Evolutionary conservation across 140 eudicot genomes (phyloP).

Genomic region (Stevia rebaudiana): DNA sequence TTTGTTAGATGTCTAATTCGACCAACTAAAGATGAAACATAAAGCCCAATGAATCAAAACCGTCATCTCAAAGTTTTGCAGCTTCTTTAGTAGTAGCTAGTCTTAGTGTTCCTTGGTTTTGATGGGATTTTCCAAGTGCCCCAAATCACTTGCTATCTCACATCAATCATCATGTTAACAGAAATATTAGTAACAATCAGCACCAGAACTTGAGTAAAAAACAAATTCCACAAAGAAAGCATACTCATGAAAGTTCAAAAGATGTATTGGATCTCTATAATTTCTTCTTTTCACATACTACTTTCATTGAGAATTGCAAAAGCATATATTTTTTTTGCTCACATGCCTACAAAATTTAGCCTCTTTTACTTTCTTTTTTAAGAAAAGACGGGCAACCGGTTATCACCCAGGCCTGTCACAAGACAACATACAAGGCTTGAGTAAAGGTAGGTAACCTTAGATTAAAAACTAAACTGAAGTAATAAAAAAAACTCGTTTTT

Average conservation of each 20-base stretch:
- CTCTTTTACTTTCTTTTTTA: not conserved
- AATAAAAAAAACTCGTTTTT: not conserved
- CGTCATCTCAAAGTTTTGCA: not conserved
- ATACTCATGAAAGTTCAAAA: slow-evolving; percentile 9
- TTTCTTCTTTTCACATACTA: not conserved
- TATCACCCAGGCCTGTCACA: not conserved
- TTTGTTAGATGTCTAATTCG: no score
- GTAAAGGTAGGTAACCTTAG: not conserved
- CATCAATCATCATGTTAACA: no score
- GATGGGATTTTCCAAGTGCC: not conserved
- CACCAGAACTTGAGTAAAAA: no score
- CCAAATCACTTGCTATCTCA: not conserved
- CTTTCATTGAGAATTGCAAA: not conserved
- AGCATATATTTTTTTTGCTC: not conserved
- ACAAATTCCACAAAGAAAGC: no score
- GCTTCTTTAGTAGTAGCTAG: not conserved
- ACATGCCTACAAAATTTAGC: slow-evolving; percentile 4
- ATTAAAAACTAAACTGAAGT: not conserved
- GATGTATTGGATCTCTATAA: not conserved
- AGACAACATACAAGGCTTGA: not conserved
- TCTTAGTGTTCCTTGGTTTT: not conserved
- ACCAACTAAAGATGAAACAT: not conserved
- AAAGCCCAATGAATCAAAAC: no score
- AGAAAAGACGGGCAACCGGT: not conserved
- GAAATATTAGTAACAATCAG: no score